Conservation (phyloP, 2,329 filamentous ascomycete species). For the Diaporthe longicolla region DNA sequence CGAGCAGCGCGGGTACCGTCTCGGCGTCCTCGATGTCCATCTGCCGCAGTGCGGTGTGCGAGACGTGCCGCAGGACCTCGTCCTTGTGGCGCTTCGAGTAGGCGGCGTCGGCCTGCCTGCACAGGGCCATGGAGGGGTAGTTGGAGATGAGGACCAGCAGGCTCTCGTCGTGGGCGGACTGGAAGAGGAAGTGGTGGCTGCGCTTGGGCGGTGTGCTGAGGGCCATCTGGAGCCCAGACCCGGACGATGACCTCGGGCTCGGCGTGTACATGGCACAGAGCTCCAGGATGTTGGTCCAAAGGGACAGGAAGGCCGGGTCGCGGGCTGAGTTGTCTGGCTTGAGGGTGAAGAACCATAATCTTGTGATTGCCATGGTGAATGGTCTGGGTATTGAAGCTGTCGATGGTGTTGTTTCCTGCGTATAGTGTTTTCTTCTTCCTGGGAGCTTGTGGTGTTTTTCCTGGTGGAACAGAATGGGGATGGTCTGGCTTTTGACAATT, state of each 20-base stretch:
- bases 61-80: slow-evolving; percentile 30
- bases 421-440: background rate
- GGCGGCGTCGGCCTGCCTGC: slow-evolving; percentile 39
- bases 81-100: slow-evolving; percentile 36
- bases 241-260: slow-evolving; percentile 8
- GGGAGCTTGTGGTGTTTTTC: background rate
- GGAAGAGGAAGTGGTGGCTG: slow-evolving; percentile 41
- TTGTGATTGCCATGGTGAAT: slow-evolving; percentile 40
- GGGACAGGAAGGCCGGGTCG: slow-evolving; percentile 38
- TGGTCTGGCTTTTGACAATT: background rate
- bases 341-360: slow-evolving; percentile 43
- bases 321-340: slow-evolving; percentile 22
- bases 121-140: slow-evolving; percentile 41
- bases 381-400: background rate
- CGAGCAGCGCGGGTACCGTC: slow-evolving; percentile 35
- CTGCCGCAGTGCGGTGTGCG: slow-evolving; percentile 35
- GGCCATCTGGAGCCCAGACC: slow-evolving; percentile 30
- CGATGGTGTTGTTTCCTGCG: background rate
- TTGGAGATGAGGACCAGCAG: slow-evolving; percentile 40
- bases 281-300: slow-evolving; percentile 40
- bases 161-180: slow-evolving; percentile 22
- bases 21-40: slow-evolving; percentile 40
- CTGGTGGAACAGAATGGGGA: background rate
- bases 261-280: slow-evolving; percentile 41
- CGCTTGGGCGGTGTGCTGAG: slow-evolving; percentile 30